A percentile compares a stretch with the other conserved stretches of the same genome.
phyloP scores from a whole-genome alignment of 1,284 basidiomycete genomes.

The Cryptococcus deneoformans region DNA sequence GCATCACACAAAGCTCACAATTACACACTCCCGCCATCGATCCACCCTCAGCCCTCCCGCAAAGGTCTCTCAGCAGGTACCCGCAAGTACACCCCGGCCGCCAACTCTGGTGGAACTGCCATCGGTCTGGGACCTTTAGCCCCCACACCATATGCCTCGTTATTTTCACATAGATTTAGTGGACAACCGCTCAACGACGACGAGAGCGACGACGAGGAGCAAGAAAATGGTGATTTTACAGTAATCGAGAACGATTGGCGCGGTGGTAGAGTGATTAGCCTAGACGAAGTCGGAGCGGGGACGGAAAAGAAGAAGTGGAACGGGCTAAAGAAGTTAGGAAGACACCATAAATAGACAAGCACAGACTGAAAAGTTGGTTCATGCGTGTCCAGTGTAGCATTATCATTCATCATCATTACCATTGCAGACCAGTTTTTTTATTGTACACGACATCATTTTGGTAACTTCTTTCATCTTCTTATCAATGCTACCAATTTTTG shows the following conservation, averaged over 20 bases:
- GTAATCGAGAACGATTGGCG: conserved; percentile 40
- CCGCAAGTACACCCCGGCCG: not conserved
- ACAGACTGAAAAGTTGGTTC: no score
- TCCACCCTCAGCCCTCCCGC: conserved; percentile 26
- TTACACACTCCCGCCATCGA: conserved; percentile 1
- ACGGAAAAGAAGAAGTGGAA: conserved; percentile 12
- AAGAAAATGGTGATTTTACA: conserved; percentile 19
- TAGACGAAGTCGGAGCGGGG: conserved; percentile 2
- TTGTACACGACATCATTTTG: no score
- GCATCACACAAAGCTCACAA: conserved; percentile 3
- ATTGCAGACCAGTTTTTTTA: no score
- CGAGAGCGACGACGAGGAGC: conserved; percentile 35
- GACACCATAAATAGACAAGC: not conserved
- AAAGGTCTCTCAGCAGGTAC: conserved; percentile 14
- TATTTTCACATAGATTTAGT: conserved; percentile 26
- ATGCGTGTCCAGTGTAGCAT: no score
- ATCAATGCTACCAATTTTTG: no score
- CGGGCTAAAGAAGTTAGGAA: conserved; percentile 8
- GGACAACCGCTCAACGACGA: conserved; percentile 26
- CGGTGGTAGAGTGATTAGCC: conserved; percentile 19
- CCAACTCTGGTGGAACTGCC: not conserved
- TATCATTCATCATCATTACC: no score
- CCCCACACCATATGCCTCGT: conserved; percentile 26
- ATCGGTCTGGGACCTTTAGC: not conserved
- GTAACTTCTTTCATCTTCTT: no score